Evolutionary conservation across 2,329 filamentous ascomycete species (phyloP).

Genomic region (Thielaviopsis euricoi): DNA sequence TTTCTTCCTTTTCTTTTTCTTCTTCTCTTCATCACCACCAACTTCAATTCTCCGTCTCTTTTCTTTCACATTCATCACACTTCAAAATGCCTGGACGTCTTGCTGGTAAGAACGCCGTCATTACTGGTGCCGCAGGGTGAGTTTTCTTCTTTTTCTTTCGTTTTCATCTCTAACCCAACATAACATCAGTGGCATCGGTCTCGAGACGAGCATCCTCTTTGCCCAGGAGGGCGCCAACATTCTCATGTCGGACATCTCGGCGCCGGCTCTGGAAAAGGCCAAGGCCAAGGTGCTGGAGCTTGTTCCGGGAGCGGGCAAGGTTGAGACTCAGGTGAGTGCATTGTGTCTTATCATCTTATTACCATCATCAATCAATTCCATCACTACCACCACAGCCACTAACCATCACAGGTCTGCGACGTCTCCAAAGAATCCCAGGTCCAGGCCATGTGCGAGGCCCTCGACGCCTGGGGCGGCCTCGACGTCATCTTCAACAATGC

Average conservation of each 20-base stretch:
- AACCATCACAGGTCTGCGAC: conserved; percentile 32
- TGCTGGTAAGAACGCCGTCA: conserved; percentile 46
- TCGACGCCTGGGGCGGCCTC: conserved; percentile 73
- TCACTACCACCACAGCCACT: background rate
- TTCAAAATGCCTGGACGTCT: conserved; percentile 27
- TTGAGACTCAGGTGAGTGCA: conserved; percentile 45
- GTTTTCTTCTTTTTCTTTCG: conserved; percentile 21
- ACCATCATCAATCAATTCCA: too few relatives aligned
- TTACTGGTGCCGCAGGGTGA: conserved; percentile 78
- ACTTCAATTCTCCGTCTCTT: background rate
- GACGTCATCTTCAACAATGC: conserved; percentile 97
- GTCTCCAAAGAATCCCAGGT: conserved; percentile 76
- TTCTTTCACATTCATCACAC: background rate
- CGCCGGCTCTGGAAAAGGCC: conserved; percentile 60
- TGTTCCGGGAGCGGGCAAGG: conserved; percentile 40
- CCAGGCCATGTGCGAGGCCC: conserved; percentile 51
- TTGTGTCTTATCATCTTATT: too few relatives aligned
- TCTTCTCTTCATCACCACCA: background rate
- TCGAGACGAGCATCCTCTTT: conserved; percentile 83
- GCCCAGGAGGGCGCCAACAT: conserved; percentile 75
- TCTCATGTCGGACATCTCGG: conserved; percentile 72
- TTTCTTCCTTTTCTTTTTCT: background rate
- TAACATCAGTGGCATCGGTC: conserved; percentile 63
- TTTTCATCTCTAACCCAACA: too few relatives aligned
- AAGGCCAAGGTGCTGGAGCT: conserved; percentile 58